Conservation (phyloP, 176 grass and related monocot species). For the Oryza longistaminata region DNA sequence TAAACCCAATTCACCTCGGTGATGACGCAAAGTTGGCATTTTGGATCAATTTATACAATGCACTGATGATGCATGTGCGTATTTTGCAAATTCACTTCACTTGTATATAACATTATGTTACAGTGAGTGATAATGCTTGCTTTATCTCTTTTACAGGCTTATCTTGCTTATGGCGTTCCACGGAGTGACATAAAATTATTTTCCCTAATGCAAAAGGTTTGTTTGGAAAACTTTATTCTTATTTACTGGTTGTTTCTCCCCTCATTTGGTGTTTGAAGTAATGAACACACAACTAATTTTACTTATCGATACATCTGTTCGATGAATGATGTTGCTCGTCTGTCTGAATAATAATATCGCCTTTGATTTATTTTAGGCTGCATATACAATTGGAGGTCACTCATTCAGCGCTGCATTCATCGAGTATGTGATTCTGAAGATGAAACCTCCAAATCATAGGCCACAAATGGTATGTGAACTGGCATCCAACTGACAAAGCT, state of each 20-base stretch:
- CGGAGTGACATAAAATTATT: conserved; percentile 85
- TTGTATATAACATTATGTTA: conserved; percentile 23
- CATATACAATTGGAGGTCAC: conserved; percentile 81
- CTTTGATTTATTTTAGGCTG: conserved; percentile 47
- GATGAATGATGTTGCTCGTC: background rate
- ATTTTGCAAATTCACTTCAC: background rate
- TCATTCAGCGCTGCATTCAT: conserved; percentile 92
- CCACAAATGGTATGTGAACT: conserved; percentile 75
- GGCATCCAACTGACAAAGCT: conserved; percentile 3
- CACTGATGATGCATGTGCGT: conserved; percentile 89
- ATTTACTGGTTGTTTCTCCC: background rate
- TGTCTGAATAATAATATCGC: background rate
- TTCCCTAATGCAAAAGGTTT: conserved; percentile 96
- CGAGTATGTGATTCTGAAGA: conserved; percentile 88
- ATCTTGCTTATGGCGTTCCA: conserved; percentile 97
- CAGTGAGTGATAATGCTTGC: background rate
- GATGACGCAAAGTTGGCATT: conserved; percentile 79
- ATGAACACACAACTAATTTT: background rate
- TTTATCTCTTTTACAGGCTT: conserved; percentile 52
- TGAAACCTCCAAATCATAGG: conserved; percentile 78
- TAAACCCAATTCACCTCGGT: conserved; percentile 72
- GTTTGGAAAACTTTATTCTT: conserved; percentile 1
- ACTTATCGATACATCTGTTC: background rate
- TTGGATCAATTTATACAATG: conserved; percentile 98
- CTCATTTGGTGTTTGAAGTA: background rate